These are phyloP conservation scores for Fraxinus quadrangulata DNA, from an alignment of 257 asterid genomes.

Conservation along the genomic window DNA sequence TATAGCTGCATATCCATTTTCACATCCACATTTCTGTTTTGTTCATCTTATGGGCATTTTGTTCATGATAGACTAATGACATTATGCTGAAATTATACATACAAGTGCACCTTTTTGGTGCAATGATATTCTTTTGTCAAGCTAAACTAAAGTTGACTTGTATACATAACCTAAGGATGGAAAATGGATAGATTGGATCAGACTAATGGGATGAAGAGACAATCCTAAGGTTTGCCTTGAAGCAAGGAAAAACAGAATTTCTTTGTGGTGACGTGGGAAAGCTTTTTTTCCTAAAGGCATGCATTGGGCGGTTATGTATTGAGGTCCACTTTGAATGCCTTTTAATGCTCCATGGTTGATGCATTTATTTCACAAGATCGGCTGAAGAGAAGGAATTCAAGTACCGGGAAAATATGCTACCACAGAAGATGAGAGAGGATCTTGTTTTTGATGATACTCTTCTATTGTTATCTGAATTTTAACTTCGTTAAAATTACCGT, in stretches of 20 bases:
- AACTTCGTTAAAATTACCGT: neutral
- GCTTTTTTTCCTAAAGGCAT: neutral
- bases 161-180: neutral
- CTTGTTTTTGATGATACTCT: neutral
- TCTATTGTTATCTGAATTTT: neutral
- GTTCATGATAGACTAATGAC: slow-evolving; percentile 12
- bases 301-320: neutral
- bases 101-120: slow-evolving; percentile 1
- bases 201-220: neutral
- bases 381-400: neutral
- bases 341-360: neutral
- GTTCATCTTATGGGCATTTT: neutral
- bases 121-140: neutral
- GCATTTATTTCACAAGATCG: neutral
- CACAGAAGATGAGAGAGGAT: neutral
- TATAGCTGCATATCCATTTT: too few species aligned
- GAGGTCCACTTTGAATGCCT: neutral
- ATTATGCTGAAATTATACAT: slow-evolving; percentile 12
- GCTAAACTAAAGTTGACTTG: neutral
- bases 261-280: neutral
- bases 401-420: neutral
- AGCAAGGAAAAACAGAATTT: neutral
- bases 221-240: neutral
- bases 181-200: neutral
- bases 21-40: neutral